A percentile compares a stretch with the other conserved stretches of the same genome.
phyloP scores from a whole-genome alignment of 257 asterid genomes.

The Pogostemon cablin region DNA sequence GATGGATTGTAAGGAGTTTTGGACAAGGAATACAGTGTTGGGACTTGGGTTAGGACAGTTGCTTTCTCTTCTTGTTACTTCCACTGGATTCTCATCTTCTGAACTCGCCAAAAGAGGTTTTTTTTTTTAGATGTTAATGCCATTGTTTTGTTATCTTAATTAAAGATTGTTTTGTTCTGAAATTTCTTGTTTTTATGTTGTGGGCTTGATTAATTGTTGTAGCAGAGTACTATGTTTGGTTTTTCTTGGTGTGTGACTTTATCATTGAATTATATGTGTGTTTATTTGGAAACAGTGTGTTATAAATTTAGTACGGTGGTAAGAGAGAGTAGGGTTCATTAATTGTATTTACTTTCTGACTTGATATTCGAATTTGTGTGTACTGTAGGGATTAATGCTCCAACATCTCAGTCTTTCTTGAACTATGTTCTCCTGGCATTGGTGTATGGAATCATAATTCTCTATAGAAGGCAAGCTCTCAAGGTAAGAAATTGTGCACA shows the following conservation, averaged over 20 bases:
- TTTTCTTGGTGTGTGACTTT: constrained; percentile 6
- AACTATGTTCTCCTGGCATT: constrained; percentile 86
- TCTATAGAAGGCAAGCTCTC: constrained; percentile 68
- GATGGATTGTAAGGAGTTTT: constrained; percentile 49
- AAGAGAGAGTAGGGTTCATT: neutral
- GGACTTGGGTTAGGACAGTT: constrained; percentile 84
- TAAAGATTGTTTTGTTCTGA: constrained; percentile 6
- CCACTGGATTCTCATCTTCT: constrained; percentile 93
- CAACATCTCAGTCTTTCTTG: constrained; percentile 94
- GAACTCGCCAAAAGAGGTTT: constrained; percentile 82
- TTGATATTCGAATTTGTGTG: constrained; percentile 13
- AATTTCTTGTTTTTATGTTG: constrained; percentile 20
- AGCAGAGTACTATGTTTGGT: neutral
- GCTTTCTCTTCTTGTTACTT: constrained; percentile 81
- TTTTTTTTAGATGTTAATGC: neutral
- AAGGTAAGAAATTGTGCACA: constrained; percentile 59
- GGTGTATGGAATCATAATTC: constrained; percentile 75
- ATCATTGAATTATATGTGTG: neutral
- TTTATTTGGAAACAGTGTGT: constrained; percentile 23
- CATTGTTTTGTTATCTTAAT: neutral
- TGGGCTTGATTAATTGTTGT: constrained; percentile 25
- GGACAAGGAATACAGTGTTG: constrained; percentile 59
- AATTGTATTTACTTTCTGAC: constrained; percentile 11
- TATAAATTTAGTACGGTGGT: neutral
- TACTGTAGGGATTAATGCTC: constrained; percentile 81